Base-by-base conservation (phyloP, 139 green algal species). In the Penium margaritaceum region DNA sequence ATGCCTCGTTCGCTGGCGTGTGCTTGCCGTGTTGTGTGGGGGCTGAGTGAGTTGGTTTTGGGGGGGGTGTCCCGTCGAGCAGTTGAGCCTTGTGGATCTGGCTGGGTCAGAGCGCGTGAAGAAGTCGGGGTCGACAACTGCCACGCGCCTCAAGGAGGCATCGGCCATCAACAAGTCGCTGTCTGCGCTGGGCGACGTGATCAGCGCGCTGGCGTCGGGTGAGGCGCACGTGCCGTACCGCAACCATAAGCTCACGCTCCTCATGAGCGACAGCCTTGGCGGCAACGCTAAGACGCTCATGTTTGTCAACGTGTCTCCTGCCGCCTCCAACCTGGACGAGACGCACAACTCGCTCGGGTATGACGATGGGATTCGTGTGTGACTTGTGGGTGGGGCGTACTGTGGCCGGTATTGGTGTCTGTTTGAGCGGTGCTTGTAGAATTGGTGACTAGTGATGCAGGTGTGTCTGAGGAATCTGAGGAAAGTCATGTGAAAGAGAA, bases 221-320 rank as follows among this genome's bases (percentile, higher is more conserved):
- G 68, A 87, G 72, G 67, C 74, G 17, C 91, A 96, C 89, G 91
- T 96, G 75, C 91, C 91, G 0, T 97, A 96, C 88, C 89, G 94
- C 74, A 95, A 99, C 84, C 91, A 97, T 88, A 98, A 99, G 87
- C 90, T 99, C 9, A 98, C 94, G 55, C 96, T 97, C 91, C 87
- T 99, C 62, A 95, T 99, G 91, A 87, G 62, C 64, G 94, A 95
- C 80, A 92, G 83, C 32, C 80, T 95, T 19, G 90, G 75, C 30
- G 82, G 82, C 15, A 87, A 87, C 63, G 75, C 80, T 38, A 87
- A 87, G 61, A 86, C 81, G 62, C 81, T 86, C 37, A 86, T 86
- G 81, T 86, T 86, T 32, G 88, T 93, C 27, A 91, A 91, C 70
- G 76, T 82, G 6, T 95, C 90, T 1, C 92, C 92, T 19, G 88